Evolutionary conservation across 1,284 basidiomycete genomes (phyloP).

Genomic region (Stygiomarasmius scandens): DNA sequence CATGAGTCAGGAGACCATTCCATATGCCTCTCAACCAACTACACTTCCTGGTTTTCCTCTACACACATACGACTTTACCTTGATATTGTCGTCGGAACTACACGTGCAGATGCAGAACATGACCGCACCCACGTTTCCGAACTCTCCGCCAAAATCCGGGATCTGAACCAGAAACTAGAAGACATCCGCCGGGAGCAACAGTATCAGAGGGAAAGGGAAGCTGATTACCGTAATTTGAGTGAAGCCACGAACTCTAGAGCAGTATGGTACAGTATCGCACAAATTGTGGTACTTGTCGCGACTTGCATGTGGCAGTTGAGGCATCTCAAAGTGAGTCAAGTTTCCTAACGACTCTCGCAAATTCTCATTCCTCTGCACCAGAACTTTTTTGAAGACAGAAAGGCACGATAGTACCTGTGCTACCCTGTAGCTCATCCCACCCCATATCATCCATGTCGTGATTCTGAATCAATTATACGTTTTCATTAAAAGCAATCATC

Average conservation of each 20-base stretch:
- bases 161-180: constrained; percentile 90
- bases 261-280: constrained; percentile 90
- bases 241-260: constrained; percentile 89
- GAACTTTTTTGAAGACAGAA: constrained; percentile 90
- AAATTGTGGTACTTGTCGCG: constrained; percentile 82
- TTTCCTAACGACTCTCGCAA: constrained; percentile 7
- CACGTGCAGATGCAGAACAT: constrained; percentile 81
- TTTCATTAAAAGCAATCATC: too few relatives aligned
- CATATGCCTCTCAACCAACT: constrained; percentile 92
- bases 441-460: too few relatives aligned
- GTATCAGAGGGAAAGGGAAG: constrained; percentile 95
- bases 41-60: constrained; percentile 81
- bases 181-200: constrained; percentile 96
- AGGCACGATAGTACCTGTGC: constrained; percentile 61
- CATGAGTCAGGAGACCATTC: constrained; percentile 96
- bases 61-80: constrained; percentile 95
- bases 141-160: constrained; percentile 84
- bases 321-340: constrained; percentile 84
- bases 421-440: too few relatives aligned
- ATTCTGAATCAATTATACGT: too few relatives aligned
- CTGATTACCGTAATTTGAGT: constrained; percentile 87
- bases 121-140: constrained; percentile 89
- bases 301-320: constrained; percentile 91
- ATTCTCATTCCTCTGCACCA: constrained; percentile 29
- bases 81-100: constrained; percentile 88